Evolutionary conservation across 2,329 filamentous ascomycete species (phyloP), one percentile per base, ranked within the genome.

Genomic region (Fusarium humuli): DNA sequence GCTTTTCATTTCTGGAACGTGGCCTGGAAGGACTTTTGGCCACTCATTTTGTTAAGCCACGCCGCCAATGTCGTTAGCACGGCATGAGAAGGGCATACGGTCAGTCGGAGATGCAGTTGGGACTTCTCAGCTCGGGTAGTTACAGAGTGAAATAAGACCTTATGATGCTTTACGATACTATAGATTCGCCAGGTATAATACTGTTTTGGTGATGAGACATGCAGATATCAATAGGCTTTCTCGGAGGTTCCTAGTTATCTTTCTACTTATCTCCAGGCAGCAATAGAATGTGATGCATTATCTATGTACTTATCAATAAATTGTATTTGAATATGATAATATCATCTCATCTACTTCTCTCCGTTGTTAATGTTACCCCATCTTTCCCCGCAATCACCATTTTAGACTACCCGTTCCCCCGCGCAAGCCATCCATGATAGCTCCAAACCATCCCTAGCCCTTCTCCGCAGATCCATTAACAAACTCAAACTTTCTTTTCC

Each of bases 321-420:
- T 40, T 37, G 7, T 27, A 22, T 34, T 37, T 16, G 20, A 5
- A 42, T 10, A 29, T 59, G n/a, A 59, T 53, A 49, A 63, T 27
- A 49, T 16, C 41, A 25, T 61, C 25, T 22, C n/a, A 44, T 48
- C 44, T 37, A 22, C 29, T 23, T 11, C 30, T 34, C n/a, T 14
- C 30, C 37, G 34, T 11, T 37, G 25, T 30, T 34, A 42, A 13
- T 20, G 40, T 67, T 69, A 65, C 65, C 72, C 67, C 65, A 69
- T 71, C 56, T 62, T 70, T 69, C 72, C 73, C 73, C 73, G 60
- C 73, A 75, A 37, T 61, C 65, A 29, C 34, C 23, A 45, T 23
- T 45, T 40, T 50, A 50, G 53, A 61, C 62, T 63, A 70, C 69
- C 69, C 68, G 54, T 64, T 62, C 55, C 72, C 72, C 72, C 72